Percentiles rank a stretch among this genome's conserved stretches.
phyloP scores from a whole-genome alignment of 768 basidiomycete genomes.

The Hemileccinum rubropunctum region DNA sequence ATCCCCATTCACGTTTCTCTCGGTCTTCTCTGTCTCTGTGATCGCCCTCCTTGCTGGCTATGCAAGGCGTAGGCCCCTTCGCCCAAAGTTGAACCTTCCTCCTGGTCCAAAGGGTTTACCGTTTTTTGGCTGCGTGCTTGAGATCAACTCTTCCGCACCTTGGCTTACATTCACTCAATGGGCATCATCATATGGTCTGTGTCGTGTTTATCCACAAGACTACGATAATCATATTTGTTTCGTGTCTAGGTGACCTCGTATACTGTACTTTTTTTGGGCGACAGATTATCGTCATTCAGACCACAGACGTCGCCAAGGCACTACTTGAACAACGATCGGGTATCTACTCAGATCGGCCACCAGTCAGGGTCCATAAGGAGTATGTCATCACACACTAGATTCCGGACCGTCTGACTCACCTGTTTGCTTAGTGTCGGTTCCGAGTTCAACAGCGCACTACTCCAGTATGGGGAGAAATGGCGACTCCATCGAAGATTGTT shows the following conservation, averaged over 20 bases:
- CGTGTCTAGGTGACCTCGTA: constrained; percentile 29
- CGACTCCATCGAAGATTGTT: constrained; percentile 33
- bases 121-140: constrained; percentile 26
- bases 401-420: constrained; percentile 2
- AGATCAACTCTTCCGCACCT: constrained; percentile 24
- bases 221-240: neutral
- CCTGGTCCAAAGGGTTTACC: constrained; percentile 34
- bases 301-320: constrained; percentile 28
- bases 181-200: constrained; percentile 26
- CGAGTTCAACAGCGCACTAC: constrained; percentile 31
- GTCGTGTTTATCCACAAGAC: neutral
- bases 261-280: constrained; percentile 32
- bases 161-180: constrained; percentile 36
- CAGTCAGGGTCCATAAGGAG: constrained; percentile 27
- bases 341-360: constrained; percentile 39
- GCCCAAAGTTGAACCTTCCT: constrained; percentile 9
- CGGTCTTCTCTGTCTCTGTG: constrained; percentile 1
- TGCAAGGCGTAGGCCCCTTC: constrained; percentile 11
- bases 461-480: constrained; percentile 31
- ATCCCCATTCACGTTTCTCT: constrained; percentile 7
- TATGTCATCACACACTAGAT: constrained; percentile 3
- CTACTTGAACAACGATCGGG: constrained; percentile 36
- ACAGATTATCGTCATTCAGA: constrained; percentile 34
- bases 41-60: constrained; percentile 9
- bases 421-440: constrained; percentile 21